These are phyloP conservation scores for Nyctanthes arbortristis DNA, from an alignment of 257 asterid species.

Conservation along the genomic window DNA sequence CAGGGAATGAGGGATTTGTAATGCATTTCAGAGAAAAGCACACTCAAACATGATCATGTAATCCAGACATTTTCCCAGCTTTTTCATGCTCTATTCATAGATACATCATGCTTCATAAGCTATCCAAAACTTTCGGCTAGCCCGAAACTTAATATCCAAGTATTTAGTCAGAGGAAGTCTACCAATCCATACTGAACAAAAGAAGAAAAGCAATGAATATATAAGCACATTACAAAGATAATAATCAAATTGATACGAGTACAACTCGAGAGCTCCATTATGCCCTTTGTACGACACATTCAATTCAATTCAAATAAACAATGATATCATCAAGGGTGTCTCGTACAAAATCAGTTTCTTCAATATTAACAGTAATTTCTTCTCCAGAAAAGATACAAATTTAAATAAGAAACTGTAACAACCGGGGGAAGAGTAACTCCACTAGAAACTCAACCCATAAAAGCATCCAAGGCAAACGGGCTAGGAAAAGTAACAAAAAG, in stretches of 20 bases:
- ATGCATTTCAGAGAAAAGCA: constrained; percentile 25
- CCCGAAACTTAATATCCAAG: constrained; percentile 21
- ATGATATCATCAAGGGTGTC: too few relatives aligned
- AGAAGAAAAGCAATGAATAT: too few relatives aligned
- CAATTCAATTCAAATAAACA: too few relatives aligned
- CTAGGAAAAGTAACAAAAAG: constrained; percentile 42
- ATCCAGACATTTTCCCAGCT: constrained; percentile 34
- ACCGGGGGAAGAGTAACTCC: neutral
- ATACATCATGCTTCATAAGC: constrained; percentile 35
- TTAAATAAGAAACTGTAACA: neutral
- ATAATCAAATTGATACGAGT: too few relatives aligned
- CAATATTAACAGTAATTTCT: too few relatives aligned
- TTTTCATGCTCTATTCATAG: constrained; percentile 31
- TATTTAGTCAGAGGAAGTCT: constrained; percentile 1
- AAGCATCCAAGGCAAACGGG: constrained; percentile 56
- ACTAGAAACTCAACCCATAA: neutral
- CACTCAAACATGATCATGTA: constrained; percentile 25
- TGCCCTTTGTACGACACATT: too few relatives aligned
- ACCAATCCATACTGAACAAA: neutral
- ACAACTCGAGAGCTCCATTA: too few relatives aligned
- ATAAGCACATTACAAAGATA: too few relatives aligned
- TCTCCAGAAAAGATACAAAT: too few relatives aligned
- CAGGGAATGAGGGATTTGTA: constrained; percentile 60
- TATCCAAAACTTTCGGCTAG: too few relatives aligned
- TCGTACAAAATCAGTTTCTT: too few relatives aligned